phyloP scores from a whole-genome alignment of 306 rosid genomes.

The Malus orientalis region DNA sequence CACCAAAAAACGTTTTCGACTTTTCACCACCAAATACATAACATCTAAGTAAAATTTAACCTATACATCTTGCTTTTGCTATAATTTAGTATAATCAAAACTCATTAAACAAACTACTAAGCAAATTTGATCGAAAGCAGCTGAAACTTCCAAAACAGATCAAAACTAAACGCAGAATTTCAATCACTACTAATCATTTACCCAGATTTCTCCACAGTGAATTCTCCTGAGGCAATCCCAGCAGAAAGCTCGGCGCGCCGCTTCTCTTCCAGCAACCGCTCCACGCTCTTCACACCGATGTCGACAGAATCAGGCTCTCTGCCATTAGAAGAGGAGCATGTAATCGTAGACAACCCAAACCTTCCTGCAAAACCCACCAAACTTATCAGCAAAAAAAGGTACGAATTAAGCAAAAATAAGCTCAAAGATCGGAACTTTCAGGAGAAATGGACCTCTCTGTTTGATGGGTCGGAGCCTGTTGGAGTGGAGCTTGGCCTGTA shows the following conservation, averaged over 20 bases:
- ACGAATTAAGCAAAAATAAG: background rate
- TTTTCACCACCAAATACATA: background rate
- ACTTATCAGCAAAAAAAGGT: background rate
- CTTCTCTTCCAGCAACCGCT: constrained; percentile 38
- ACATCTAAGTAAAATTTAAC: background rate
- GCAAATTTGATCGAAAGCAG: background rate
- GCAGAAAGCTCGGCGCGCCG: constrained; percentile 59
- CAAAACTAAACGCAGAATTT: background rate
- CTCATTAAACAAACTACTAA: background rate
- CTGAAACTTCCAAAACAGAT: background rate
- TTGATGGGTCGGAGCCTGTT: constrained; percentile 24
- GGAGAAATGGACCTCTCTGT: constrained; percentile 30
- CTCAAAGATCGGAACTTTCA: background rate
- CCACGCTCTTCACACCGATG: constrained; percentile 30
- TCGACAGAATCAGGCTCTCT: constrained; percentile 45
- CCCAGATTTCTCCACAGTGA: constrained; percentile 65
- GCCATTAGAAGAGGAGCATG: constrained; percentile 66
- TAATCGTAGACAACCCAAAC: constrained; percentile 25
- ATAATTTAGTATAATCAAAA: background rate
- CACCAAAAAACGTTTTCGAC: background rate
- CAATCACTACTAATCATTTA: constrained; percentile 11
- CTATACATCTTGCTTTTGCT: background rate
- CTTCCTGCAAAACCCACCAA: constrained; percentile 27
- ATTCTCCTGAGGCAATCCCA: constrained; percentile 77
- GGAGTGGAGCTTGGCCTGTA: constrained; percentile 19